These are phyloP conservation scores for Arthrobotrys iridis DNA, from an alignment of 2,329 filamentous ascomycete genomes.

Conservation along the genomic window DNA sequence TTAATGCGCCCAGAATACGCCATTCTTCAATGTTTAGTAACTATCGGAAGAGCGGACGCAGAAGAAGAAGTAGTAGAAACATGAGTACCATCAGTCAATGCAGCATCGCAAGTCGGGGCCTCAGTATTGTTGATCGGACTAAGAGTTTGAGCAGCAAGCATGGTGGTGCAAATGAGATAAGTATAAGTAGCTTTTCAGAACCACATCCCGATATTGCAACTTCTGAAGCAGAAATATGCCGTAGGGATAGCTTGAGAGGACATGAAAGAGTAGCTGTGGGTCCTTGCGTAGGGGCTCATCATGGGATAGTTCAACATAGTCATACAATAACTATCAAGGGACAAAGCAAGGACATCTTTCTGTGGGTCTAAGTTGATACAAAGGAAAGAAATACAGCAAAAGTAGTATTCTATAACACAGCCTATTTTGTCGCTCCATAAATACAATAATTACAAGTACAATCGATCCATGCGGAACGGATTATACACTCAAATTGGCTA, in stretches of 20 bases:
- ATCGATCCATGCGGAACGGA: not conserved
- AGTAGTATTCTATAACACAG: no score
- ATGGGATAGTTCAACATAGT: no score
- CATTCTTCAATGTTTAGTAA: slow-evolving; percentile 20
- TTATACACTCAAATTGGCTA: not conserved
- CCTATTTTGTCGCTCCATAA: no score
- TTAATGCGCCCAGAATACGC: not conserved
- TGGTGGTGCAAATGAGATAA: not conserved
- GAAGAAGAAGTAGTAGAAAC: not conserved
- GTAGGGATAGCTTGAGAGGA: not conserved
- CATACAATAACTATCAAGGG: no score
- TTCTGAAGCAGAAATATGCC: not conserved
- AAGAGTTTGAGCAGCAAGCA: slow-evolving; percentile 6
- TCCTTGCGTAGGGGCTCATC: slow-evolving; percentile 22
- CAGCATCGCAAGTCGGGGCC: slow-evolving; percentile 1
- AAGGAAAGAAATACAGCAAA: no score
- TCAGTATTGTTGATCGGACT: not conserved
- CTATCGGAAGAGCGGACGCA: not conserved
- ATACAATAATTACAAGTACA: no score
- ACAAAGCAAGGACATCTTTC: no score
- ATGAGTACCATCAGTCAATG: not conserved
- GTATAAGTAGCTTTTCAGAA: not conserved
- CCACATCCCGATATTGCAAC: slow-evolving; percentile 6
- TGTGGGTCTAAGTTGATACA: no score
- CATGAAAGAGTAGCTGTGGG: slow-evolving; percentile 1